Base-by-base conservation (phyloP, 768 basidiomycete species). In the Agaricus sinodeliciosus region DNA sequence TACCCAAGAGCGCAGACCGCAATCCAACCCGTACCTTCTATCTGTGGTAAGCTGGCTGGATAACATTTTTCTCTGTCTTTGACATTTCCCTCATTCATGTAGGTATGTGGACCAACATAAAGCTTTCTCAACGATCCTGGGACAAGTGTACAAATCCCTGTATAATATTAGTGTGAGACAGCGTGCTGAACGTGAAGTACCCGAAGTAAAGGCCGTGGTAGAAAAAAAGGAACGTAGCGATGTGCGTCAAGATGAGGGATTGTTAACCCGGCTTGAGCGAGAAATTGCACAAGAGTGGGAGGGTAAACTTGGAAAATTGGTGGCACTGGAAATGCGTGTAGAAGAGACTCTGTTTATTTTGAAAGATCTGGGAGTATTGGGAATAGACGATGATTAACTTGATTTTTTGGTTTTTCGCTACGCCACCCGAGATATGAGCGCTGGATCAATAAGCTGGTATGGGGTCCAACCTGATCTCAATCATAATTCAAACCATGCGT, bases 41-140 rank as follows among this genome's bases (percentile, higher is more conserved):
- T 70, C 80, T 97, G 28, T 98, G 95, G 95, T 92, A 55, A 28
- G 74, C 55, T 22, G 0, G 15, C 9, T 28, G 8, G 3, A 35
- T 46, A 46, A 22, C 22, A 16, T 27, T 16, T 18, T 37, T 50
- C 18, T 45, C 41, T 6, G 26, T 40, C 26, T 13, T 58, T 41
- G 40, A 11, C 19, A 31, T 11, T 59, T 22, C 2, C 37, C 15
- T 3, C 3, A 48, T 22, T 8, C 18, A 11, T 51, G 26, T n/a
- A 96, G 94, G 95, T 86, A 87, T 66, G 87, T 96, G 48, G 92
- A 97, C 69, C 76, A 90, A 8, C 72, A 79, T 34, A 89, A 92
- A 63, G 88, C 90, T 9, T 91, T 89, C 62, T 81, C 86, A 18
- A 75, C 84, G 9, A 75, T 96, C 18, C 71, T 95, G 13, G 79